phyloP scores from a whole-genome alignment of 108 stramenopile species.

The Stephanodiscus triporus region DNA sequence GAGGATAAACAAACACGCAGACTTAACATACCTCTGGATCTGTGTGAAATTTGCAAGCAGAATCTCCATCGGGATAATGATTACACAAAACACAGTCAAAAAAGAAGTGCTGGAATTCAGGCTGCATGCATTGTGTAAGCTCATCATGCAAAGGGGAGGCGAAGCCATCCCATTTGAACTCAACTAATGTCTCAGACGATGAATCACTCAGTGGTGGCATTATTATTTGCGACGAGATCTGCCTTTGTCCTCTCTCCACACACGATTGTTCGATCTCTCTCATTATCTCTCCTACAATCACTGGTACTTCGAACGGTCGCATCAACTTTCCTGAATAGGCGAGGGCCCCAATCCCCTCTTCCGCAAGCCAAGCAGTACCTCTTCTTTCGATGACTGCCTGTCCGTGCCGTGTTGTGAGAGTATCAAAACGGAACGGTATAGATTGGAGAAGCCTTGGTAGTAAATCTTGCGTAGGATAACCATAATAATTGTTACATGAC shows the following conservation, averaged over 20 bases:
- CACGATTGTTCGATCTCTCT: slow-evolving; percentile 53
- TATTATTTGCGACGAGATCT: slow-evolving; percentile 17
- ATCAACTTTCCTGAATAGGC: slow-evolving; percentile 70
- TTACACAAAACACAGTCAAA: slow-evolving; percentile 82
- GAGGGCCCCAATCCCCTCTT: slow-evolving; percentile 65
- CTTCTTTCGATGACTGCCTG: slow-evolving; percentile 69
- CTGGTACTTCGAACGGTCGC: slow-evolving; percentile 57
- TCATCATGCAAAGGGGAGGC: slow-evolving; percentile 28
- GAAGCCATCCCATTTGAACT: slow-evolving; percentile 30
- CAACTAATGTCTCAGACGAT: slow-evolving; percentile 14
- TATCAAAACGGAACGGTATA: slow-evolving; percentile 70
- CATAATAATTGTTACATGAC: slow-evolving; percentile 15
- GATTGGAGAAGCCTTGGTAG: slow-evolving; percentile 30
- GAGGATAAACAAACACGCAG: not conserved
- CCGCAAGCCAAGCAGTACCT: slow-evolving; percentile 76
- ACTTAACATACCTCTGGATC: slow-evolving; percentile 54
- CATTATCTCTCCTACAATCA: slow-evolving; percentile 51
- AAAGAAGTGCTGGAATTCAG: slow-evolving; percentile 26
- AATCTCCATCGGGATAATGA: slow-evolving; percentile 68
- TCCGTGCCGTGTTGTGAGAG: slow-evolving; percentile 66
- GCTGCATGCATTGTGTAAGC: slow-evolving; percentile 37
- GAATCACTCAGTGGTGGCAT: not conserved
- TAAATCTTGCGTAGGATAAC: slow-evolving; percentile 38
- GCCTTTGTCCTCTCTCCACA: slow-evolving; percentile 9
- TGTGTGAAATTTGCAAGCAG: slow-evolving; percentile 74